phyloP scores from a whole-genome alignment of 2,329 filamentous ascomycete genomes.

The Macrophomina phaseolina region DNA sequence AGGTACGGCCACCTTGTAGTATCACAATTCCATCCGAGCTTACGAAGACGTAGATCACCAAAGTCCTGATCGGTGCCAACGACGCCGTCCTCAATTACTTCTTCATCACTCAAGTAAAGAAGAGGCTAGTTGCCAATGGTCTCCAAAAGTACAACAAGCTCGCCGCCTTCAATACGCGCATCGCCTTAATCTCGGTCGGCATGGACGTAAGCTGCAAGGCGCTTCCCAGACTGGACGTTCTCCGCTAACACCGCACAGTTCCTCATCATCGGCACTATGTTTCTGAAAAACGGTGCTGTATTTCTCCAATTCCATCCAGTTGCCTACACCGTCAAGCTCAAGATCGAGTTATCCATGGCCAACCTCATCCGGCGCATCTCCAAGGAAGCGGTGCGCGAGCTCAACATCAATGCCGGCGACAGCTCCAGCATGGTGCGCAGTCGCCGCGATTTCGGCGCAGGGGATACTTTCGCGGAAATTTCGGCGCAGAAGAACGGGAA shows the following conservation, averaged over 20 bases:
- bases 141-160: slow-evolving; percentile 36
- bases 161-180: slow-evolving; percentile 36
- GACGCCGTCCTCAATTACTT: slow-evolving; percentile 37
- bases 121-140: slow-evolving; percentile 36
- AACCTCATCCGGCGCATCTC: slow-evolving; percentile 42
- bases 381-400: slow-evolving; percentile 6
- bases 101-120: slow-evolving; percentile 37
- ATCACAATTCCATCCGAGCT: not conserved
- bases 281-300: slow-evolving; percentile 18
- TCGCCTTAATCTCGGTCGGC: slow-evolving; percentile 36
- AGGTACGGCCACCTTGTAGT: not conserved
- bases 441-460: slow-evolving; percentile 4
- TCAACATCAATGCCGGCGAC: not conserved
- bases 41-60: slow-evolving; percentile 30
- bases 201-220: slow-evolving; percentile 33
- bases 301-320: slow-evolving; percentile 50
- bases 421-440: not conserved
- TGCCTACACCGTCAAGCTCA: slow-evolving; percentile 51
- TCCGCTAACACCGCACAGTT: not conserved
- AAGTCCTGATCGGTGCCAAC: slow-evolving; percentile 35
- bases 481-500: not conserved
- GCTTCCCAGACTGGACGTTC: not conserved
- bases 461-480: not conserved
- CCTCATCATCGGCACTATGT: slow-evolving; percentile 27
- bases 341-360: slow-evolving; percentile 54